Conservation (phyloP, 768 basidiomycete species). For the Lactarius deliciosus region DNA sequence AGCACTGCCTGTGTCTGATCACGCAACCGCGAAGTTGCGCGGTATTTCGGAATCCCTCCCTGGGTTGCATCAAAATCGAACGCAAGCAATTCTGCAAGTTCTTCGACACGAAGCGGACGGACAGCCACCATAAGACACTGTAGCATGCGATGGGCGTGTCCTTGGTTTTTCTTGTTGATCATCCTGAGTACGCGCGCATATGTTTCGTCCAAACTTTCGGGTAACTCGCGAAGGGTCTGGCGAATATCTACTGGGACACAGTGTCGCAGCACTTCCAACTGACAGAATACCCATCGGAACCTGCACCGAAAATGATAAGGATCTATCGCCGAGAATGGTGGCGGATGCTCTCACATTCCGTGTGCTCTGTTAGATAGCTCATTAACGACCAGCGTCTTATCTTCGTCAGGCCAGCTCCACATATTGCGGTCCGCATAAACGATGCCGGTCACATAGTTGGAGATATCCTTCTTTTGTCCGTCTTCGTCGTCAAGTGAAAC, state of each 20-base stretch:
- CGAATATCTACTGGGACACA: background rate
- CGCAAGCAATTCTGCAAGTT: background rate
- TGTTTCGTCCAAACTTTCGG: background rate
- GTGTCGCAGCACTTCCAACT: background rate
- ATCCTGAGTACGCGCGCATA: background rate
- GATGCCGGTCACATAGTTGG: background rate
- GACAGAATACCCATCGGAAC: constrained; percentile 1
- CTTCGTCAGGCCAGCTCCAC: background rate
- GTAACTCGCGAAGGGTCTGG: background rate
- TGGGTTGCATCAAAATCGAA: background rate
- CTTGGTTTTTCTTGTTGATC: background rate
- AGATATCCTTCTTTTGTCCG: background rate
- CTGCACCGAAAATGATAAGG: background rate
- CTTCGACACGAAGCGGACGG: background rate
- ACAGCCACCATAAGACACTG: background rate
- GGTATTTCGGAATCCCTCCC: background rate
- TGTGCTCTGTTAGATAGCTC: background rate
- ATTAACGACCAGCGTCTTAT: background rate
- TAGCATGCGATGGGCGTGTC: background rate
- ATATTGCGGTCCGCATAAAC: background rate
- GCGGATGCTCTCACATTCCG: background rate
- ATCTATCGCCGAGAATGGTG: background rate
- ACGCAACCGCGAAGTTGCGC: background rate
- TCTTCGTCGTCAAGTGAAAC: background rate
- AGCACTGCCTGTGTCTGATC: background rate